These are phyloP conservation scores for Lablab purpureus DNA, from an alignment of 306 rosid genomes.

Conservation along the genomic window DNA sequence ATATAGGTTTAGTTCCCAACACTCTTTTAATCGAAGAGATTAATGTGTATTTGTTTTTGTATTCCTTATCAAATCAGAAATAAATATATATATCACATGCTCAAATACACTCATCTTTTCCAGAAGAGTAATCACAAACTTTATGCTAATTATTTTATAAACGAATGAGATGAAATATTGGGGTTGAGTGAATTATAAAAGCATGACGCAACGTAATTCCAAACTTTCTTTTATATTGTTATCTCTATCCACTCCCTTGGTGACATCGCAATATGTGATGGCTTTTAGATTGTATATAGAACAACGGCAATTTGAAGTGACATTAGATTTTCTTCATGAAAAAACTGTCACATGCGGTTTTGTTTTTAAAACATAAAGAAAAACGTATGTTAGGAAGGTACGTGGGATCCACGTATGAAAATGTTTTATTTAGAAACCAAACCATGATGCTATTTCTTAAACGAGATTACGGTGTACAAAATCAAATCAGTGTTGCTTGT, in stretches of 20 bases:
- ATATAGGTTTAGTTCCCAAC: not conserved
- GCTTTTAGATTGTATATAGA: not conserved
- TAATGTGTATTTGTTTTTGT: not conserved
- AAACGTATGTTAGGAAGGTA: not conserved
- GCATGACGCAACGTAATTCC: not conserved
- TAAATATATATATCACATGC: not conserved
- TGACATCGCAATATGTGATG: slow-evolving; percentile 20
- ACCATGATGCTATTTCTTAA: not conserved
- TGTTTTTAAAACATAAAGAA: not conserved
- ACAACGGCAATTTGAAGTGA: slow-evolving; percentile 30
- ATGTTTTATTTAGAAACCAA: slow-evolving; percentile 4
- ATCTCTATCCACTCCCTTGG: not conserved
- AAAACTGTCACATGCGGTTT: slow-evolving; percentile 26
- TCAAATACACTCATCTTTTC: not conserved
- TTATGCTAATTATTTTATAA: not conserved
- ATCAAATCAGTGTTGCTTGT: slow-evolving; percentile 22
- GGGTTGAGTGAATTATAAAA: not conserved
- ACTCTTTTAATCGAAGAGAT: not conserved
- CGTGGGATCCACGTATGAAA: slow-evolving; percentile 39
- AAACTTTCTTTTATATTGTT: not conserved
- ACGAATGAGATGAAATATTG: not conserved
- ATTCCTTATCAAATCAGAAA: too few relatives aligned
- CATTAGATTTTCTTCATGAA: slow-evolving; percentile 33
- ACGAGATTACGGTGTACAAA: not conserved
- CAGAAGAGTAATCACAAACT: slow-evolving; percentile 24